These are phyloP conservation scores for Actinomucor elegans DNA, from an alignment of 371 early-diverging fungal species.

Conservation along the genomic window DNA sequence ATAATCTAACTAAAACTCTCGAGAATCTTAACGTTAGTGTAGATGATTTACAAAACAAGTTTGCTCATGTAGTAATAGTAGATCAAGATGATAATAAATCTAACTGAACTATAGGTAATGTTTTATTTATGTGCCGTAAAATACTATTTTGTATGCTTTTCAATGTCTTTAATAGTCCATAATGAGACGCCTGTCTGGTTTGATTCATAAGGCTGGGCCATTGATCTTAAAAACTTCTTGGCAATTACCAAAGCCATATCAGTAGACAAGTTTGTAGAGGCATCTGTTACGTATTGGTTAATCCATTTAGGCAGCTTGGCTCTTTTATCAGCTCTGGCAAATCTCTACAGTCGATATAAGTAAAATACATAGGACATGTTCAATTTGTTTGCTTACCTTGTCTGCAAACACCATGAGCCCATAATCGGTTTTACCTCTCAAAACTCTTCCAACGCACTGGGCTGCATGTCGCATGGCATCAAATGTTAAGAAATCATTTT, in stretches of 20 bases:
- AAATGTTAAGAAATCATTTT: conserved; percentile 99
- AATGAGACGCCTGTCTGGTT: conserved; percentile 62
- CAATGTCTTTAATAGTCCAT: conserved; percentile 65
- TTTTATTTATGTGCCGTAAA: too few species aligned
- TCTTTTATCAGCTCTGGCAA: conserved; percentile 93
- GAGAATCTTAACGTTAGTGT: too few species aligned
- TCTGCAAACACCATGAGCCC: conserved; percentile 99
- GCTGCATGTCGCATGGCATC: conserved; percentile 99
- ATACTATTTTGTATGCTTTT: conserved; percentile 43
- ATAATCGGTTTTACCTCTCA: conserved; percentile 99
- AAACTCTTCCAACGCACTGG: conserved; percentile 98
- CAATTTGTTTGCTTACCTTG: too few species aligned
- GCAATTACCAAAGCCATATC: conserved; percentile 97
- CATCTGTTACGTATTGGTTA: conserved; percentile 87
- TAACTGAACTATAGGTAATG: too few species aligned
- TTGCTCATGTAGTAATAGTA: too few species aligned
- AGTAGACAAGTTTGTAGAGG: conserved; percentile 91
- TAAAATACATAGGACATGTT: too few species aligned
- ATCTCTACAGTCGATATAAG: too few species aligned
- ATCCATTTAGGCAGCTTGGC: conserved; percentile 99
- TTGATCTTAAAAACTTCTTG: conserved; percentile 93
- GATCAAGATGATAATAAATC: too few species aligned
- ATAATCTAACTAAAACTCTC: too few species aligned
- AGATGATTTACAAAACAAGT: too few species aligned
- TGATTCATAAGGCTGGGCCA: conserved; percentile 95